Conservation (phyloP, 805 yeast species). For the Grigorovia transvaalensis region DNA sequence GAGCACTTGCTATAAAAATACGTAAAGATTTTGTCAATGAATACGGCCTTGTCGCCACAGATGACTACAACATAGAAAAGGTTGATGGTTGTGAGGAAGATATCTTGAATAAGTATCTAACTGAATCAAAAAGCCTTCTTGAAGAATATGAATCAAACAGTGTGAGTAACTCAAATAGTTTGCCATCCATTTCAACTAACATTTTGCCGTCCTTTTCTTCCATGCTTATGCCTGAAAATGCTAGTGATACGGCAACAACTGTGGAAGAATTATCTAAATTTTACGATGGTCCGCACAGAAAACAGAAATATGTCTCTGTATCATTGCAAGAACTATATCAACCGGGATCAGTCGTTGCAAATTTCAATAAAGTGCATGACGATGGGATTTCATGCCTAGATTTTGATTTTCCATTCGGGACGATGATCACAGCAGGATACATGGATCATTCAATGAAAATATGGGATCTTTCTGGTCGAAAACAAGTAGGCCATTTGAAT, state of each 20-base stretch:
- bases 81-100: neutral
- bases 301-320: slow-evolving; percentile 5
- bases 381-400: slow-evolving; percentile 48
- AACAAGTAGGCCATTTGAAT: slow-evolving; percentile 40
- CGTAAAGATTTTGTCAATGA: slow-evolving; percentile 33
- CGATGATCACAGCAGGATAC: slow-evolving; percentile 59
- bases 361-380: slow-evolving; percentile 41
- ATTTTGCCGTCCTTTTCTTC: slow-evolving; percentile 2
- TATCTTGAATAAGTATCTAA: slow-evolving; percentile 4
- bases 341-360: slow-evolving; percentile 40
- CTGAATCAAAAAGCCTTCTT: slow-evolving; percentile 3
- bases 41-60: slow-evolving; percentile 20
- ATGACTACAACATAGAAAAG: neutral
- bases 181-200: slow-evolving; percentile 1
- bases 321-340: slow-evolving; percentile 6
- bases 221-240: slow-evolving; percentile 3
- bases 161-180: slow-evolving; percentile 1
- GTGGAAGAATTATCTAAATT: slow-evolving; percentile 3
- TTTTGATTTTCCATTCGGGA: slow-evolving; percentile 64
- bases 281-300: slow-evolving; percentile 4
- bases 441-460: slow-evolving; percentile 69
- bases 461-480: slow-evolving; percentile 64
- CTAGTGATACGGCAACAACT: neutral
- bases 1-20: slow-evolving; percentile 32
- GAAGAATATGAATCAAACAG: slow-evolving; percentile 3